Conservation (phyloP, 805 yeast species). For the Candida methanosorbosa region DNA sequence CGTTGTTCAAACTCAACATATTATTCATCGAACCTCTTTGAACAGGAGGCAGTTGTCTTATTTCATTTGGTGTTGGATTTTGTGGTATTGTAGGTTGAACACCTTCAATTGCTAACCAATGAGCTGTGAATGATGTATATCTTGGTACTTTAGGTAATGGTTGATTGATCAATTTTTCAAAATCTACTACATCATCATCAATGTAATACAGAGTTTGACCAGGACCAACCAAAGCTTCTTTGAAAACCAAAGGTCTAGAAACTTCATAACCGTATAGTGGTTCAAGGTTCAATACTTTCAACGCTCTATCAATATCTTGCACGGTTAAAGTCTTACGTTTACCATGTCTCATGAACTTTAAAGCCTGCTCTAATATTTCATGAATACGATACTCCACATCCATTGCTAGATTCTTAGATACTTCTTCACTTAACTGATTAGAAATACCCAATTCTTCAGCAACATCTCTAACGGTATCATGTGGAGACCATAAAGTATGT, state of each 20-base stretch:
- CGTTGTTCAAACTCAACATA: slow-evolving; percentile 44
- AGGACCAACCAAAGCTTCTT: slow-evolving; percentile 81
- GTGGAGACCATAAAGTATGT: slow-evolving; percentile 94
- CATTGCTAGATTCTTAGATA: slow-evolving; percentile 92
- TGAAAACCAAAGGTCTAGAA: slow-evolving; percentile 61
- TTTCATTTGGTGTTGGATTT: slow-evolving; percentile 79
- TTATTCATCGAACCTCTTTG: slow-evolving; percentile 77
- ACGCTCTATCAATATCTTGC: slow-evolving; percentile 71
- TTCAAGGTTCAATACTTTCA: slow-evolving; percentile 82
- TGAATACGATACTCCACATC: slow-evolving; percentile 97
- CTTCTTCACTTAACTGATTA: slow-evolving; percentile 73
- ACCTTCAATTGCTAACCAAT: slow-evolving; percentile 97
- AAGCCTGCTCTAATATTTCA: slow-evolving; percentile 91
- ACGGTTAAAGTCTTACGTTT: slow-evolving; percentile 78
- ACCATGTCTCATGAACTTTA: slow-evolving; percentile 91
- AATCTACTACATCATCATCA: slow-evolving; percentile 88
- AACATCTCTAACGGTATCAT: slow-evolving; percentile 92
- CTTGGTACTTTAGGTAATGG: slow-evolving; percentile 95
- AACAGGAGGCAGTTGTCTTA: slow-evolving; percentile 67
- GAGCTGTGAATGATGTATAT: slow-evolving; percentile 85
- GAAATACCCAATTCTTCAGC: slow-evolving; percentile 84
- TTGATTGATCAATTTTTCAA: slow-evolving; percentile 86
- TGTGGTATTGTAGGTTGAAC: slow-evolving; percentile 97
- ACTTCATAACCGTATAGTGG: slow-evolving; percentile 87
- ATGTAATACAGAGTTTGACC: slow-evolving; percentile 91